Evolutionary conservation across 306 rosid genomes (phyloP).

Genomic region (Mucuna pruriens): DNA sequence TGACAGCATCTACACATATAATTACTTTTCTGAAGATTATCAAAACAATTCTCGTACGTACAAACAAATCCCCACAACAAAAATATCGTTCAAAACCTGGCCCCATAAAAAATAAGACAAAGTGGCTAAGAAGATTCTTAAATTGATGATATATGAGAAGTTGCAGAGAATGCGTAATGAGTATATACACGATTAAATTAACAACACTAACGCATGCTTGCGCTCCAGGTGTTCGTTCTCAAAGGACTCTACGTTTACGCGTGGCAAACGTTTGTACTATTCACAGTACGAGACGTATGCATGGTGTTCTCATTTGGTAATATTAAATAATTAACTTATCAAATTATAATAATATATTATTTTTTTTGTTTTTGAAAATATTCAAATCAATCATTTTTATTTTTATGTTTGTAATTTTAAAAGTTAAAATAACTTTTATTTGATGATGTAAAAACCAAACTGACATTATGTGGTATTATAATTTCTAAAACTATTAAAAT

Average conservation of each 20-base stretch:
- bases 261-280: not conserved
- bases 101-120: not conserved
- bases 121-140: not conserved
- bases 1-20: too few species aligned
- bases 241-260: not conserved
- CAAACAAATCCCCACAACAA: not conserved
- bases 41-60: too few species aligned
- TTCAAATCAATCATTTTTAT: not conserved
- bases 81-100: not conserved
- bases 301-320: not conserved
- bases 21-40: too few species aligned
- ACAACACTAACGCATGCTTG: not conserved
- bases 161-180: not conserved
- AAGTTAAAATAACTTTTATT: not conserved
- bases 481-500: too few species aligned
- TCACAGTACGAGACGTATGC: not conserved
- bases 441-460: not conserved
- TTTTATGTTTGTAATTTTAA: not conserved
- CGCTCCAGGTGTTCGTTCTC: not conserved
- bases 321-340: not conserved
- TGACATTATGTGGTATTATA: not conserved
- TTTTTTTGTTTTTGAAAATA: not conserved
- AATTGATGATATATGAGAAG: conserved; percentile 6
- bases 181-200: not conserved
- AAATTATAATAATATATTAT: not conserved